These are phyloP conservation scores for Dimocarpus longan DNA, from an alignment of 345 rosid genomes.

Conservation along the genomic window DNA sequence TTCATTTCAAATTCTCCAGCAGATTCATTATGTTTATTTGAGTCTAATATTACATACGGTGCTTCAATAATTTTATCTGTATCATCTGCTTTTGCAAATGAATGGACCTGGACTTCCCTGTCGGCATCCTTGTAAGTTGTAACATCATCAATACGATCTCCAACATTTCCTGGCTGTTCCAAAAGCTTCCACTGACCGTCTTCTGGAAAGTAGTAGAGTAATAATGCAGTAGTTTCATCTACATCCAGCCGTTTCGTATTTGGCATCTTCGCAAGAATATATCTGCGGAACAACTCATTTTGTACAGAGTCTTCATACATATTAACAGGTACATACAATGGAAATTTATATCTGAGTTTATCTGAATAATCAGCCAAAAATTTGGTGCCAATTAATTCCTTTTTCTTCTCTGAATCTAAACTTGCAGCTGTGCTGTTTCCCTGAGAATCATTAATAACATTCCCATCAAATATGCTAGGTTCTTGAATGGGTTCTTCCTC, in stretches of 20 bases:
- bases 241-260: conserved; percentile 56
- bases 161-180: conserved; percentile 57
- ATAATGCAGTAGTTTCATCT: conserved; percentile 70
- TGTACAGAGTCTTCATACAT: conserved; percentile 36
- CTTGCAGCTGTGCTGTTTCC: conserved; percentile 7
- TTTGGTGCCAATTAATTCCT: conserved; percentile 35
- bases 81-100: conserved; percentile 31
- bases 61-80: conserved; percentile 61
- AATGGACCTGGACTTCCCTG: conserved; percentile 26
- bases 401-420: conserved; percentile 11
- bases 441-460: conserved; percentile 17
- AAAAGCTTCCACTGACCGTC: conserved; percentile 89
- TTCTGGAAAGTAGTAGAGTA: conserved; percentile 88
- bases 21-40: conserved; percentile 48
- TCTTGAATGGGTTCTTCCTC: conserved; percentile 29
- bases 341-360: conserved; percentile 33
- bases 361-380: conserved; percentile 34
- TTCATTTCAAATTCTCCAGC: conserved; percentile 34
- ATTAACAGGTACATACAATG: conserved; percentile 37
- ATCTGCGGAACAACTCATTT: conserved; percentile 38
- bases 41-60: conserved; percentile 61
- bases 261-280: conserved; percentile 51
- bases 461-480: conserved; percentile 14
- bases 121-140: conserved; percentile 30
- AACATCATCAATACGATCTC: conserved; percentile 36